phyloP scores from a whole-genome alignment of 1,139 yeast genomes.

The Casaregolazyma suthepensis region DNA sequence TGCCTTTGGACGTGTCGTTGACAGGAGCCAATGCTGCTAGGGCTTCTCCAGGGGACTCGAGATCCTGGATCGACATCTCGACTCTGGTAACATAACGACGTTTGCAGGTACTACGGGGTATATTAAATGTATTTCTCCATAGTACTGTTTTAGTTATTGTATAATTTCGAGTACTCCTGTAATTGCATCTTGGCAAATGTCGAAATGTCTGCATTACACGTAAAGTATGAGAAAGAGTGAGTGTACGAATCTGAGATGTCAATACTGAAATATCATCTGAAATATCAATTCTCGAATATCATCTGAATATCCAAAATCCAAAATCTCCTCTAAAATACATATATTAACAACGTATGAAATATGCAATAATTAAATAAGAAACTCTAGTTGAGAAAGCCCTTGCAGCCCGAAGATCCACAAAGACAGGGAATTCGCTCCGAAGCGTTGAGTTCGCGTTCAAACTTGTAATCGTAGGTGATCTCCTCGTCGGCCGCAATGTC shows the following conservation, averaged over 20 bases:
- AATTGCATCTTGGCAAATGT: background rate
- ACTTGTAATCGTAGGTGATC: conserved; percentile 89
- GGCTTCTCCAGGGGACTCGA: background rate
- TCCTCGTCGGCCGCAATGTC: conserved; percentile 87
- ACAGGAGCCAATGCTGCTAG: background rate
- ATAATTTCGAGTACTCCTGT: background rate
- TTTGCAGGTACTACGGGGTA: background rate
- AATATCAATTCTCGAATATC: too few relatives aligned
- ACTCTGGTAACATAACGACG: background rate
- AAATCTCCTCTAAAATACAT: background rate
- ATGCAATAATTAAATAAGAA: background rate
- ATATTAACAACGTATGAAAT: background rate
- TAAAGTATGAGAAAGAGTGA: background rate
- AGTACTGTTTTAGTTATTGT: background rate
- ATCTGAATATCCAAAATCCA: too few relatives aligned
- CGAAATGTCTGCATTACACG: background rate
- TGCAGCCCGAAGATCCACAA: conserved; percentile 93
- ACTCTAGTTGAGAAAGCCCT: conserved; percentile 72
- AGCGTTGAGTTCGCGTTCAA: conserved; percentile 85
- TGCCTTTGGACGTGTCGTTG: background rate
- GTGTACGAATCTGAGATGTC: background rate
- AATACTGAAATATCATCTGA: too few relatives aligned
- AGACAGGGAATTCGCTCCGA: conserved; percentile 86
- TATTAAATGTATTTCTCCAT: background rate
- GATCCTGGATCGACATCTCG: conserved; percentile 4